phyloP scores from a whole-genome alignment of 73 alveolate species.

The Loxodes magnus region DNA sequence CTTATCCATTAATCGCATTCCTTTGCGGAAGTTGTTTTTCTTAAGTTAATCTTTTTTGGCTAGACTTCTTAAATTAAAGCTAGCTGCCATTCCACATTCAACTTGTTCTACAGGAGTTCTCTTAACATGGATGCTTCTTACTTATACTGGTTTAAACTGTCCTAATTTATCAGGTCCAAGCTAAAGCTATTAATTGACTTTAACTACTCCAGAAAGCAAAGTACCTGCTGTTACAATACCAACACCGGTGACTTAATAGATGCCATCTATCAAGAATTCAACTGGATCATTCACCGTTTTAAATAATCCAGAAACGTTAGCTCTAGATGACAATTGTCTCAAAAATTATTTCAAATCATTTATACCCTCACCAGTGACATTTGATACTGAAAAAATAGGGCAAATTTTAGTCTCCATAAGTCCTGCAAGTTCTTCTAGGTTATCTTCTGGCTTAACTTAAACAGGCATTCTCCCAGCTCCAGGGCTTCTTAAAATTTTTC shows the following conservation, averaged over 20 bases:
- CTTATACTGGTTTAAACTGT: constrained; percentile 58
- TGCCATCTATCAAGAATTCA: constrained; percentile 75
- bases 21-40: constrained; percentile 63
- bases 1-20: constrained; percentile 74
- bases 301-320: too few relatives aligned
- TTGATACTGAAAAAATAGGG: constrained; percentile 66
- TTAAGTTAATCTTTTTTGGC: constrained; percentile 56
- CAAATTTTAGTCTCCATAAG: constrained; percentile 9
- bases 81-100: constrained; percentile 65
- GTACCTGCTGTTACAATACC: constrained; percentile 87
- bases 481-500: constrained; percentile 51
- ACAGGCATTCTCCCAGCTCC: constrained; percentile 75
- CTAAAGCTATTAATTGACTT: constrained; percentile 35
- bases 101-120: constrained; percentile 70
- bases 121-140: constrained; percentile 74
- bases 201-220: constrained; percentile 64
- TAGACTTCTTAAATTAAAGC: constrained; percentile 64
- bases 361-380: constrained; percentile 77
- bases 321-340: background rate
- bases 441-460: constrained; percentile 27
- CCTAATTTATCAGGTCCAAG: constrained; percentile 82
- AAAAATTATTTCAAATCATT: constrained; percentile 36
- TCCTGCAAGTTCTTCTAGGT: constrained; percentile 11
- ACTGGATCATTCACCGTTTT: constrained; percentile 63
- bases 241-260: constrained; percentile 59